Conservation (phyloP, 164 flowering plant genomes). For the Aristolochia fimbriata region DNA sequence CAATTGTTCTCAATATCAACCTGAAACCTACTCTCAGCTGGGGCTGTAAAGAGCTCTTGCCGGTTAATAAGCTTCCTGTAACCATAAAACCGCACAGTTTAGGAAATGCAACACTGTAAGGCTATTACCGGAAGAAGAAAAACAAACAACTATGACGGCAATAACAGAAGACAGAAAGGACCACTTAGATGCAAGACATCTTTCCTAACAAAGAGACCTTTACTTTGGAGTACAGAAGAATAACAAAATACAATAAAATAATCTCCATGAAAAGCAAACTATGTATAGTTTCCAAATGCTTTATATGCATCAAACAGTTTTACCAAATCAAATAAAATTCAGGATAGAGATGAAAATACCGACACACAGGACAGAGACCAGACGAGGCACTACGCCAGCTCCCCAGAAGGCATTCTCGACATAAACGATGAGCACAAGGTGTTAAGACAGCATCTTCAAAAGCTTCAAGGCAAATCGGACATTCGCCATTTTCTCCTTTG, state of each 20-base stretch:
- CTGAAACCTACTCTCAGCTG: slow-evolving; percentile 77
- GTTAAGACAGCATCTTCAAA: slow-evolving; percentile 98
- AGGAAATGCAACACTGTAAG: neutral
- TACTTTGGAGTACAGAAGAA: too few species aligned
- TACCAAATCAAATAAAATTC: neutral
- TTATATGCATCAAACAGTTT: too few species aligned
- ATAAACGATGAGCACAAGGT: slow-evolving; percentile 93
- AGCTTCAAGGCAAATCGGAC: slow-evolving; percentile 97
- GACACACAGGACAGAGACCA: slow-evolving; percentile 96
- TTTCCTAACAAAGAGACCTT: too few species aligned
- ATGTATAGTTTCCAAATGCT: too few species aligned
- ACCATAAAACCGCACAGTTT: neutral
- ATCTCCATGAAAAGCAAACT: too few species aligned
- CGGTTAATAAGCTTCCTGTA: slow-evolving; percentile 59
- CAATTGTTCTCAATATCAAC: slow-evolving; percentile 89
- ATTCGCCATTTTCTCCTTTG: slow-evolving; percentile 86
- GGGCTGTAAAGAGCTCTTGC: slow-evolving; percentile 92
- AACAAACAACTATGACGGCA: neutral
- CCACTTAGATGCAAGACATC: too few species aligned
- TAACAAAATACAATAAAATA: too few species aligned
- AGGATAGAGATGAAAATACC: slow-evolving; percentile 34
- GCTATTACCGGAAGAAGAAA: neutral
- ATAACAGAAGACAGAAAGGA: too few species aligned
- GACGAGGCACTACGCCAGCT: slow-evolving; percentile 76
- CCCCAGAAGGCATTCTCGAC: slow-evolving; percentile 89